Base-by-base conservation (phyloP, 73 alveolate genomes). In the Effrenium voratum region DNA sequence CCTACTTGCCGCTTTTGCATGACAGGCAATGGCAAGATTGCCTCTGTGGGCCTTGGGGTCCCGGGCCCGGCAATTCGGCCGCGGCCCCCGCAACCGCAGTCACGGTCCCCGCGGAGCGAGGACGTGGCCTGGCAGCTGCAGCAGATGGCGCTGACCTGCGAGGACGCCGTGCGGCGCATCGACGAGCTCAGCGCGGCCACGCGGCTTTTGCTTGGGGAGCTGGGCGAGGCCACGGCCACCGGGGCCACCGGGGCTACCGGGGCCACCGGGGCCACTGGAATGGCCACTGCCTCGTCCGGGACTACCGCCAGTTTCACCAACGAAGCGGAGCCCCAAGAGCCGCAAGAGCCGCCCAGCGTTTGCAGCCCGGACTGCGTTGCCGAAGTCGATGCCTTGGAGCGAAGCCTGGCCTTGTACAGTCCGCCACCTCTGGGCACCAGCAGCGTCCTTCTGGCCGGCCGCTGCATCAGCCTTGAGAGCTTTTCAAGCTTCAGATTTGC, bases 71-170 rank as follows among this genome's bases (percentile, higher is more conserved):
- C n/a, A n/a, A n/a, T n/a, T n/a, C n/a, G n/a, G n/a, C n/a, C n/a
- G n/a, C n/a, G n/a, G n/a, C n/a, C n/a, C n/a, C n/a, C n/a, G n/a
- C n/a, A n/a, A n/a, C n/a, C 3, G 72, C 24, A 12, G 43, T 0
- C 44, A 46, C 47, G 32, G 34, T 6, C 44, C 44, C 19, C 47
- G 30, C 72, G 45, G 2, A 15, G 15, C 3, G 76, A 82, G 41
- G 75, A 34, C 36, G 93, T 82, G 16, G 75, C 93, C 45, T 49
- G 76, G 70, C 80, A 84, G 80, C 80, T 90, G 50, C 87, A 76
- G 28, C 57, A 76, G 87, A 90, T 90, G 96, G 96, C 96, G 50
- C 44, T 75, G 32, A 90, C 96, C 41, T 90, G 96, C 46, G 96
- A 90, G 45, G 96, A 90, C 52, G 96, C 96, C 2, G 96, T 90